phyloP scores from a whole-genome alignment of 2,329 filamentous ascomycete species.

The Dactylellina drechsleri region DNA sequence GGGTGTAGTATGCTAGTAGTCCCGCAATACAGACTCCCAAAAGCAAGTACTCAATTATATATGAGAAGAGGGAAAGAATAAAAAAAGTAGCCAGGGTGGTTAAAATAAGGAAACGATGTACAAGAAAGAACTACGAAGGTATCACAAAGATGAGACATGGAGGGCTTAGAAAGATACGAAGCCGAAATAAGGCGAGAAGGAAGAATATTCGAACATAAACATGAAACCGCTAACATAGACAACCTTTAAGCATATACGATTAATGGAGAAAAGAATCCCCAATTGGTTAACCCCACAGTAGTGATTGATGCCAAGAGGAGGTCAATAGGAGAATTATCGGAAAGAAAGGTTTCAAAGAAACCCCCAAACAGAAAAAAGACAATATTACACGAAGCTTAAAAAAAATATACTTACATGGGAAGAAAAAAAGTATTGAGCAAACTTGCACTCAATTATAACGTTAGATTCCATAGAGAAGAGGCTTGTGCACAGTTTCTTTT shows the following conservation, averaged over 20 bases:
- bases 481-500: constrained; percentile 16
- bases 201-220: constrained; percentile 30
- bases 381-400: constrained; percentile 19
- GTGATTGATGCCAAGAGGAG: constrained; percentile 28
- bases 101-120: constrained; percentile 56
- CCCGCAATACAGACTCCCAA: not conserved
- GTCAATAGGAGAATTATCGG: constrained; percentile 54
- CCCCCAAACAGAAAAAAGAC: constrained; percentile 9
- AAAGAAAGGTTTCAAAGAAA: constrained; percentile 49
- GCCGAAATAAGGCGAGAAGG: constrained; percentile 28
- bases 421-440: too few relatives aligned
- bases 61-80: constrained; percentile 1
- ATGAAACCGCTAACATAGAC: constrained; percentile 46
- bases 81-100: constrained; percentile 56
- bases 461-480: not conserved
- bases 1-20: too few relatives aligned
- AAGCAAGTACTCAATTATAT: constrained; percentile 56
- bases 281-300: constrained; percentile 47
- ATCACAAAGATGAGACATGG: constrained; percentile 56
- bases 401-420: not conserved
- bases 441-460: too few relatives aligned
- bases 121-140: constrained; percentile 59
- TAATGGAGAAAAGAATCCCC: constrained; percentile 23
- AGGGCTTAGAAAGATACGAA: constrained; percentile 60
- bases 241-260: constrained; percentile 15